Evolutionary conservation across 164 flowering plant species (phyloP).

Genomic region (Magnolia officinalis): DNA sequence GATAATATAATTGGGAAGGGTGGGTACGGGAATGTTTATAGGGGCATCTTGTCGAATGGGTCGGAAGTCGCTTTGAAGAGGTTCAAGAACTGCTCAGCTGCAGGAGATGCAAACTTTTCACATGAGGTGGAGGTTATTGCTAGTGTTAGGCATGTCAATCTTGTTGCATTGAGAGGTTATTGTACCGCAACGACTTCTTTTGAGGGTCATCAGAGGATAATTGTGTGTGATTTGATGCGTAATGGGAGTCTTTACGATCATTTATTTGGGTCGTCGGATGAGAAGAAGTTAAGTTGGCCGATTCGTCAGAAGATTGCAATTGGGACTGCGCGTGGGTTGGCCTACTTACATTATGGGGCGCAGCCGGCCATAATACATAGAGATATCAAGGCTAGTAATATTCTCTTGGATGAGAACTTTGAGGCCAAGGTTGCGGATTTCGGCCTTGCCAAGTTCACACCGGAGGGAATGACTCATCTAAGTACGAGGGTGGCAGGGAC

Average conservation of each 20-base stretch:
- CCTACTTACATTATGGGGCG: conserved; percentile 80
- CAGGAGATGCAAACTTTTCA: conserved; percentile 65
- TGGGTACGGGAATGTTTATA: conserved; percentile 88
- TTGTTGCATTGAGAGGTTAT: conserved; percentile 46
- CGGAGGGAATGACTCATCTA: conserved; percentile 78
- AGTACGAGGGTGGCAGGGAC: conserved; percentile 95
- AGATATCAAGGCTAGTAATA: conserved; percentile 86
- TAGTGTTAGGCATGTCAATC: conserved; percentile 49
- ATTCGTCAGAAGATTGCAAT: conserved; percentile 67
- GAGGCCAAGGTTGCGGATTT: conserved; percentile 88
- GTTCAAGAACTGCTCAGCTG: conserved; percentile 79
- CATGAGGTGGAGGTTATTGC: conserved; percentile 57
- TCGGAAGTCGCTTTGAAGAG: conserved; percentile 80
- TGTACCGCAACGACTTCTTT: conserved; percentile 31
- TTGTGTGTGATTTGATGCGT: conserved; percentile 71
- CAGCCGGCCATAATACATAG: conserved; percentile 77
- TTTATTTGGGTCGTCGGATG: conserved; percentile 38
- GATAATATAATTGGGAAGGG: conserved; percentile 73
- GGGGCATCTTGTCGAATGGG: conserved; percentile 66
- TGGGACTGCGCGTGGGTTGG: conserved; percentile 78
- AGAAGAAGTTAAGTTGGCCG: conserved; percentile 65
- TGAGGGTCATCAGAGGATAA: conserved; percentile 88
- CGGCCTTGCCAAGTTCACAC: conserved; percentile 79
- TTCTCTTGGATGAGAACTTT: conserved; percentile 70
- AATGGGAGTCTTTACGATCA: conserved; percentile 86